Percentiles rank a stretch among this genome's conserved stretches.
Conservation (phyloP, 2,329 filamentous ascomycete genomes). For the Phialophora chinensis region DNA sequence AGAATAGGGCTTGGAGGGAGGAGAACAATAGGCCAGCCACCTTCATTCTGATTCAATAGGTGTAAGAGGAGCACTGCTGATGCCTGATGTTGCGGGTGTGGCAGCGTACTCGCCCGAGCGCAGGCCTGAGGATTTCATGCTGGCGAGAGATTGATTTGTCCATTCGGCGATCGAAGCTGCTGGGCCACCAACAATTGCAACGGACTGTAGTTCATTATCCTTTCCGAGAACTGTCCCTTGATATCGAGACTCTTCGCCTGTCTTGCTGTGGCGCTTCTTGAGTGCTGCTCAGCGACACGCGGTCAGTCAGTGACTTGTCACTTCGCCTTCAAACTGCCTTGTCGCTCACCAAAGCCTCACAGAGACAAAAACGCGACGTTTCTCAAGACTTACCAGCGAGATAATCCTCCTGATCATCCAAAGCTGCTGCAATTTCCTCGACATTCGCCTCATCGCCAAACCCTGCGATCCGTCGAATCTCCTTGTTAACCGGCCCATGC, state of each 20-base stretch:
- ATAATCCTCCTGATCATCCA: slow-evolving; percentile 69
- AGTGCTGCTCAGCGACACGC: slow-evolving; percentile 59
- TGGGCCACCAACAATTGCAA: slow-evolving; percentile 79
- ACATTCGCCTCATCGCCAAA: slow-evolving; percentile 63
- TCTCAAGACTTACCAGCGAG: slow-evolving; percentile 61
- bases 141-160: slow-evolving; percentile 43
- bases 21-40: not conserved
- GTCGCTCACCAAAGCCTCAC: not conserved
- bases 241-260: slow-evolving; percentile 84
- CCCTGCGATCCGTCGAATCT: slow-evolving; percentile 80
- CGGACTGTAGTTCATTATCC: slow-evolving; percentile 69
- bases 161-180: slow-evolving; percentile 71
- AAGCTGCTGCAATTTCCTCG: slow-evolving; percentile 53
- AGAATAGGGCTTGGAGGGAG: not conserved
- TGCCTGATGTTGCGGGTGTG: slow-evolving; percentile 36
- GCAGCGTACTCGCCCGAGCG: slow-evolving; percentile 17
- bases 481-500: slow-evolving; percentile 71
- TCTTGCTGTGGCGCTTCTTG: slow-evolving; percentile 92
- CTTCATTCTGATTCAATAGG: slow-evolving; percentile 29
- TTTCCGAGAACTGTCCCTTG: slow-evolving; percentile 83
- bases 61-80: slow-evolving; percentile 35
- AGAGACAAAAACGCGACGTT: not conserved
- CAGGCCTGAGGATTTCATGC: slow-evolving; percentile 1
- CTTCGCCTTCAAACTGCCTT: slow-evolving; percentile 3
- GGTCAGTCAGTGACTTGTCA: slow-evolving; percentile 24